Conservation (phyloP, 1,284 basidiomycete species). For the Leccinum holopus region DNA sequence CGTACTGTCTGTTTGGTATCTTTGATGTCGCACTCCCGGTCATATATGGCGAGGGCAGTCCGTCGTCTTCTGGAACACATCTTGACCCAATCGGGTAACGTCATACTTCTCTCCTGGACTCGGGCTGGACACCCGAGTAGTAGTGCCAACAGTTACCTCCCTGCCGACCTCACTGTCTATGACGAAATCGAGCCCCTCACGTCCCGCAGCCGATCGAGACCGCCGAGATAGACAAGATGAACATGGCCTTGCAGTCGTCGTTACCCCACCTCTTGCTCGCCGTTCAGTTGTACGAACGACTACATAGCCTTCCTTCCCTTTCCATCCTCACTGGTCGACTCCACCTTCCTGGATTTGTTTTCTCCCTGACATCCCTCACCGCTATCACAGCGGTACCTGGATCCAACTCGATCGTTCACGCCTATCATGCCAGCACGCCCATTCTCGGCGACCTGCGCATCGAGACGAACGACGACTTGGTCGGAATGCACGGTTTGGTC, state of each 20-base stretch:
- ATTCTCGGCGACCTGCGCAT: not conserved
- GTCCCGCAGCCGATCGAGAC: not conserved
- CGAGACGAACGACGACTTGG: not conserved
- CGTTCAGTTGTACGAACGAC: too few relatives aligned
- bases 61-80: not conserved
- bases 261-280: too few relatives aligned
- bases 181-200: not conserved
- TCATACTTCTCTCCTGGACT: not conserved
- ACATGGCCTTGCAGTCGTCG: not conserved
- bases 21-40: not conserved
- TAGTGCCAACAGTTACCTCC: not conserved
- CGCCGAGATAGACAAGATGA: not conserved
- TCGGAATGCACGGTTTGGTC: not conserved
- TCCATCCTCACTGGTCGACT: too few relatives aligned
- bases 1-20: not conserved
- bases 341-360: too few relatives aligned
- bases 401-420: not conserved
- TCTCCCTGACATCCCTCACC: too few relatives aligned
- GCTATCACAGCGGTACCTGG: too few relatives aligned
- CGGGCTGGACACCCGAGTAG: not conserved
- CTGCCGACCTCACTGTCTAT: not conserved
- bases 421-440: not conserved
- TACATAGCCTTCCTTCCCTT: too few relatives aligned
- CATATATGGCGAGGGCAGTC: not conserved
- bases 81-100: not conserved